These are phyloP conservation scores for Fusarium sp. DNA, from an alignment of 2,329 filamentous ascomycete species.

Conservation along the genomic window DNA sequence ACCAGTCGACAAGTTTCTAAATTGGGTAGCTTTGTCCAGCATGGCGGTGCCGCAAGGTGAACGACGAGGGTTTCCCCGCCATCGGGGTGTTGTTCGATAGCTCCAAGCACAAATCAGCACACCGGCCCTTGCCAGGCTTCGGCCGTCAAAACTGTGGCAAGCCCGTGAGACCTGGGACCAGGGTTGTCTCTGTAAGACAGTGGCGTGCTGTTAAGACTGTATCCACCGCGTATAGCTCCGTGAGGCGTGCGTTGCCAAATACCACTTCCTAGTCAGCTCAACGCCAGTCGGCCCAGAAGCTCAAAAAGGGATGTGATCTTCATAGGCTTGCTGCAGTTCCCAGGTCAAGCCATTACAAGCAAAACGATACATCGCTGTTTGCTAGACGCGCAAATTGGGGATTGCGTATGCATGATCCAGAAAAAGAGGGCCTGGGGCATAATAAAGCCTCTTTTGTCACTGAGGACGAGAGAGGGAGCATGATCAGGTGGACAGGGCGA, in stretches of 20 bases:
- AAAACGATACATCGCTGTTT: slow-evolving; percentile 2
- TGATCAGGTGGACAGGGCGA: background rate
- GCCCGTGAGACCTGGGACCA: background rate
- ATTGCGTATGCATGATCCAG: slow-evolving; percentile 21
- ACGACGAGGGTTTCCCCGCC: slow-evolving; percentile 6
- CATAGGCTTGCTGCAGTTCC: background rate
- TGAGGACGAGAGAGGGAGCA: slow-evolving; percentile 3
- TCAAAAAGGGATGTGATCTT: slow-evolving; percentile 11
- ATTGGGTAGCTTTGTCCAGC: slow-evolving; percentile 5
- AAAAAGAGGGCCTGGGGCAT: slow-evolving; percentile 6
- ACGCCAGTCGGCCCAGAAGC: background rate
- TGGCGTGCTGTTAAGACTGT: background rate
- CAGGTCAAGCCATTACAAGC: slow-evolving; percentile 1
- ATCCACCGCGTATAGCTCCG: background rate
- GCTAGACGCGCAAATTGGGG: background rate
- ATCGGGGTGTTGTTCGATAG: background rate
- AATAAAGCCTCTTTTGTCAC: slow-evolving; percentile 10
- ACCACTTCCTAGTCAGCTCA: slow-evolving; percentile 3
- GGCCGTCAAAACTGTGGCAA: background rate
- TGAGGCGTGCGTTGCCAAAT: background rate
- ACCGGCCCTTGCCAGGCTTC: background rate
- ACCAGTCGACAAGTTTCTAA: slow-evolving; percentile 1
- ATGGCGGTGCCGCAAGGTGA: slow-evolving; percentile 7
- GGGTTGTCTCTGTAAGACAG: slow-evolving; percentile 5
- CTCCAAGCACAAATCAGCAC: slow-evolving; percentile 5